Conservation (phyloP, 2,329 filamentous ascomycete species). For the Penicillium sp. region DNA sequence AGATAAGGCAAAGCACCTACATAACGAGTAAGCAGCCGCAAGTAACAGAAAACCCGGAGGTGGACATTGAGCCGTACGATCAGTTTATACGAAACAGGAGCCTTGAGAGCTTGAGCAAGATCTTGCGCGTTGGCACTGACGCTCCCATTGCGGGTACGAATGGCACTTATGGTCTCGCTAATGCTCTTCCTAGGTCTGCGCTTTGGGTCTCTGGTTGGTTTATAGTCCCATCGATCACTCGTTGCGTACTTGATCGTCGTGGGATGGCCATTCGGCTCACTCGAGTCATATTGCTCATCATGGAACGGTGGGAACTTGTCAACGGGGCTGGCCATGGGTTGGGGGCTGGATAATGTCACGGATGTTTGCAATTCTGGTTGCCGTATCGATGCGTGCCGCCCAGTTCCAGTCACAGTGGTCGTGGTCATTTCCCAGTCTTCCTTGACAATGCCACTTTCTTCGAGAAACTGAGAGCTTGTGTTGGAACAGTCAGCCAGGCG, state of each 20-base stretch:
- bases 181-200: slow-evolving; percentile 84
- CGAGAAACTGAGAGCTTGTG: background rate
- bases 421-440: slow-evolving; percentile 41
- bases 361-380: slow-evolving; percentile 41
- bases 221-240: slow-evolving; percentile 64
- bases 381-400: slow-evolving; percentile 44
- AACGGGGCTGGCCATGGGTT: slow-evolving; percentile 39
- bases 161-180: slow-evolving; percentile 82
- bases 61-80: slow-evolving; percentile 65
- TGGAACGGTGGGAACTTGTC: slow-evolving; percentile 52
- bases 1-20: slow-evolving; percentile 82
- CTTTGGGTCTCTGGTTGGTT: slow-evolving; percentile 43
- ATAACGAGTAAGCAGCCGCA: slow-evolving; percentile 28
- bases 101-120: slow-evolving; percentile 86
- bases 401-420: slow-evolving; percentile 45
- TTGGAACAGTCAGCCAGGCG: background rate
- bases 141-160: slow-evolving; percentile 79
- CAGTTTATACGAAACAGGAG: slow-evolving; percentile 84
- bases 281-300: slow-evolving; percentile 40
- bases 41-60: background rate
- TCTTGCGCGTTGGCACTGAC: slow-evolving; percentile 93
- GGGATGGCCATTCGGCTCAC: slow-evolving; percentile 31
- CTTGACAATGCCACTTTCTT: background rate
- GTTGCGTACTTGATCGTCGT: slow-evolving; percentile 38
- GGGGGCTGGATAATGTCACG: slow-evolving; percentile 33